phyloP scores from a whole-genome alignment of 1,139 yeast genomes.

The Candida tropicalis region DNA sequence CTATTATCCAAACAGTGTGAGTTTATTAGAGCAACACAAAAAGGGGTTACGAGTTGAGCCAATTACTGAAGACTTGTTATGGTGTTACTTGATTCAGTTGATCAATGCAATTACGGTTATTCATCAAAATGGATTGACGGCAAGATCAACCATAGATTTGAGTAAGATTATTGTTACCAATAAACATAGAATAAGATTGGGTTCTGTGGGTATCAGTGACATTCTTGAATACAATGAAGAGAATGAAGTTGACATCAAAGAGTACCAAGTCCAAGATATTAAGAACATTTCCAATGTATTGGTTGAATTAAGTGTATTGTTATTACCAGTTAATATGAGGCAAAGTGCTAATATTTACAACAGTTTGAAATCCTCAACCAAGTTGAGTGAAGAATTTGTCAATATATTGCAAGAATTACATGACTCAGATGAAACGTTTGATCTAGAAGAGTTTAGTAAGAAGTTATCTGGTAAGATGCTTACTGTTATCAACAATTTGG shows the following conservation, averaged over 20 bases:
- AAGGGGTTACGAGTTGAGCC: slow-evolving; percentile 42
- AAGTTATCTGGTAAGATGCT: slow-evolving; percentile 44
- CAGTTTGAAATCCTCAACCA: slow-evolving; percentile 20
- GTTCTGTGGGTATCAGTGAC: slow-evolving; percentile 74
- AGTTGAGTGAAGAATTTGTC: slow-evolving; percentile 28
- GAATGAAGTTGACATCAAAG: slow-evolving; percentile 5
- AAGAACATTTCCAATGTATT: slow-evolving; percentile 58
- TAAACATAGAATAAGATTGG: slow-evolving; percentile 69
- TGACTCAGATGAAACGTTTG: slow-evolving; percentile 17
- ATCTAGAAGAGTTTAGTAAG: slow-evolving; percentile 31
- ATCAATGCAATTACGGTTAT: slow-evolving; percentile 64
- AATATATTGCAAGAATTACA: slow-evolving; percentile 20
- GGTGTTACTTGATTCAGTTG: slow-evolving; percentile 78
- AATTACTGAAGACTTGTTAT: slow-evolving; percentile 66
- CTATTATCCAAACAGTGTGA: slow-evolving; percentile 44
- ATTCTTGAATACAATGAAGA: slow-evolving; percentile 45
- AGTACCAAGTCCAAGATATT: slow-evolving; percentile 42
- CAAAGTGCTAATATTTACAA: slow-evolving; percentile 13
- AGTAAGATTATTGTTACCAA: slow-evolving; percentile 73
- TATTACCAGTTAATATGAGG: slow-evolving; percentile 35
- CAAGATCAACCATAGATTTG: slow-evolving; percentile 61
- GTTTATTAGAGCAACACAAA: slow-evolving; percentile 37
- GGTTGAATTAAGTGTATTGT: slow-evolving; percentile 52
- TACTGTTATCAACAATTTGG: slow-evolving; percentile 53
- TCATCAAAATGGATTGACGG: slow-evolving; percentile 64